phyloP scores from a whole-genome alignment of 2,329 filamentous ascomycete genomes.

The Trichoderma sp. region DNA sequence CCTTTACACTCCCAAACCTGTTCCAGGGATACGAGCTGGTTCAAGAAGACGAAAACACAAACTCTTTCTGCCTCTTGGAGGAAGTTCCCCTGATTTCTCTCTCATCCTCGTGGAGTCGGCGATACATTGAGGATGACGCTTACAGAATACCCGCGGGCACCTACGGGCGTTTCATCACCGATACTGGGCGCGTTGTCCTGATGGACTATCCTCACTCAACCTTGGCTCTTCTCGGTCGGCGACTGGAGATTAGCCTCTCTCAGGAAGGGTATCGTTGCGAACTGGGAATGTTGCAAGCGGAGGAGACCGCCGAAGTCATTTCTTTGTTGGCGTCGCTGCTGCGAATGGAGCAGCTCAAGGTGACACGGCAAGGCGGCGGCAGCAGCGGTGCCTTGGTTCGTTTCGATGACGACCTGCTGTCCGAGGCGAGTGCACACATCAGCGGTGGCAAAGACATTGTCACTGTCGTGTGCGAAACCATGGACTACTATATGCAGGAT shows the following conservation, averaged over 20 bases:
- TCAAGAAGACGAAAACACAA: conserved; percentile 83
- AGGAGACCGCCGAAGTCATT: conserved; percentile 73
- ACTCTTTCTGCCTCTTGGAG: conserved; percentile 69
- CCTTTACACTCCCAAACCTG: conserved; percentile 69
- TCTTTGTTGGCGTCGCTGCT: conserved; percentile 73
- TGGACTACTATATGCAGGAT: conserved; percentile 70
- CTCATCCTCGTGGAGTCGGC: conserved; percentile 49
- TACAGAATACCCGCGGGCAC: conserved; percentile 69
- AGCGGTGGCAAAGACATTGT: conserved; percentile 72
- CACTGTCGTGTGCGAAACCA: conserved; percentile 78
- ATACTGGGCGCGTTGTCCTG: conserved; percentile 73
- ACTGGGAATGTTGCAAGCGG: conserved; percentile 57
- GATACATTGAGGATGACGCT: conserved; percentile 50
- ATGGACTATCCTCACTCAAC: conserved; percentile 80
- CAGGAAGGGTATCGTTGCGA: conserved; percentile 57
- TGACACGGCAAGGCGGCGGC: conserved; percentile 30
- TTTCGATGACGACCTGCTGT: conserved; percentile 51
- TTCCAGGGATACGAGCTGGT: conserved; percentile 78
- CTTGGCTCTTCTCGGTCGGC: conserved; percentile 75
- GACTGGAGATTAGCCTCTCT: conserved; percentile 67
- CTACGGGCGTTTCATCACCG: conserved; percentile 72
- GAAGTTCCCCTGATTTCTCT: conserved; percentile 65
- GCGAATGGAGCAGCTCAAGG: conserved; percentile 51
- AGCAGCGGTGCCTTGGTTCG: conserved; percentile 40
- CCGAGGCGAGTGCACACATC: conserved; percentile 58